These are phyloP conservation scores for Lipomyces yamadae DNA, from an alignment of 805 yeast genomes.

Conservation along the genomic window DNA sequence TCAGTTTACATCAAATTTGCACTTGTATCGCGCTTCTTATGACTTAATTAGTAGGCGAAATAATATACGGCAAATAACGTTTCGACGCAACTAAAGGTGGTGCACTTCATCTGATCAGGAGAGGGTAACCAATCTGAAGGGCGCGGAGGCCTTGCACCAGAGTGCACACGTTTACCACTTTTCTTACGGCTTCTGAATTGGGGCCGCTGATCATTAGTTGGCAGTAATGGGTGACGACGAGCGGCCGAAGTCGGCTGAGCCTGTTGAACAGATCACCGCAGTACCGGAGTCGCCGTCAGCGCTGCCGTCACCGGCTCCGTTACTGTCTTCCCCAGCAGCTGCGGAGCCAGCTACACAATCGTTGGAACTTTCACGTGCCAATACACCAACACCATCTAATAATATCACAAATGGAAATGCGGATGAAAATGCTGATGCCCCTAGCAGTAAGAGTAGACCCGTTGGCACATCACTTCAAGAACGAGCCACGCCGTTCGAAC, in stretches of 20 bases:
- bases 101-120: not conserved
- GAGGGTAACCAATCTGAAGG: not conserved
- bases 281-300: not conserved
- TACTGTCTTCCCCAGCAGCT: conserved; percentile 13
- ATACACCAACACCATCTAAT: not conserved
- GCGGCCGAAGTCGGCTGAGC: conserved; percentile 1
- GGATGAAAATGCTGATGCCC: not conserved
- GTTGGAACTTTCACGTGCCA: not conserved
- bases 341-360: conserved; percentile 4
- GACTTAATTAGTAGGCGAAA: not conserved
- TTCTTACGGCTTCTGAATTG: not conserved
- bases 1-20: not conserved
- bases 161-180: not conserved
- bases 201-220: not conserved
- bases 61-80: not conserved
- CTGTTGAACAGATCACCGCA: conserved; percentile 6
- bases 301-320: conserved; percentile 13
- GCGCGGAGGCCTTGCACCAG: not conserved
- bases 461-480: conserved; percentile 19
- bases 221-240: conserved; percentile 14
- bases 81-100: not conserved
- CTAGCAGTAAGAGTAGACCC: not conserved
- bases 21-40: not conserved
- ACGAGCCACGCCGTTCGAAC: conserved; percentile 38
- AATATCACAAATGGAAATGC: not conserved